Percentiles rank a stretch among this genome's conserved stretches.
phyloP scores from a whole-genome alignment of 2,329 filamentous ascomycete species.

The Diaporthe longicolla region DNA sequence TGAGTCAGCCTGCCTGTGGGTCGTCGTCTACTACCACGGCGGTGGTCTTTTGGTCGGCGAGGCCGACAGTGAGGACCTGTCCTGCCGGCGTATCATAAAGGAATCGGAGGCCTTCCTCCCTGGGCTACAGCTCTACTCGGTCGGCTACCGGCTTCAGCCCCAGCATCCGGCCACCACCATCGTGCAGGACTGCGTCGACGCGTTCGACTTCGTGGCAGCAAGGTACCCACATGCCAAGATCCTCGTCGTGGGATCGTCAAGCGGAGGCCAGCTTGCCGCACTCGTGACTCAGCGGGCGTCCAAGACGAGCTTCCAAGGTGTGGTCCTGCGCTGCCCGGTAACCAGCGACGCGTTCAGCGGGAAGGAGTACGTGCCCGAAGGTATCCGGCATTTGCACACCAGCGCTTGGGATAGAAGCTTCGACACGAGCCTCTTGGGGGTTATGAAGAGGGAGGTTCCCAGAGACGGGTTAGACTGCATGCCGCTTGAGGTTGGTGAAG shows the following conservation, averaged over 20 bases:
- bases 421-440: conserved; percentile 52
- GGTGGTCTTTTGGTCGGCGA: conserved; percentile 63
- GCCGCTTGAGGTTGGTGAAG: conserved; percentile 56
- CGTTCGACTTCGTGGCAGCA: conserved; percentile 49
- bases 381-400: conserved; percentile 55
- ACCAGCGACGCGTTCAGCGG: conserved; percentile 60
- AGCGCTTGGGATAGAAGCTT: conserved; percentile 56
- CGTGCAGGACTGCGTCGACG: conserved; percentile 58
- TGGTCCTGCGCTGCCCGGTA: conserved; percentile 64
- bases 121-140: conserved; percentile 56
- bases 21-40: conserved; percentile 64
- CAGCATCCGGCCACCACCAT: conserved; percentile 56
- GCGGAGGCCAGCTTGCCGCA: conserved; percentile 63
- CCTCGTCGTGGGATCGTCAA: conserved; percentile 61
- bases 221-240: conserved; percentile 43
- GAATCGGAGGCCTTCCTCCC: conserved; percentile 44
- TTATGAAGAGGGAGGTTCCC: conserved; percentile 52
- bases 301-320: conserved; percentile 51
- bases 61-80: conserved; percentile 64
- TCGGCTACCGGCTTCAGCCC: conserved; percentile 63
- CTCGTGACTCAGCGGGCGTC: conserved; percentile 55
- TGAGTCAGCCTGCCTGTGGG: conserved; percentile 42
- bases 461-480: conserved; percentile 58
- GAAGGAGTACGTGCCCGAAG: conserved; percentile 53
- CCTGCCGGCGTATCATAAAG: conserved; percentile 59